phyloP scores from a whole-genome alignment of 148 eudicot genomes.

The Selenicereus undatus region DNA sequence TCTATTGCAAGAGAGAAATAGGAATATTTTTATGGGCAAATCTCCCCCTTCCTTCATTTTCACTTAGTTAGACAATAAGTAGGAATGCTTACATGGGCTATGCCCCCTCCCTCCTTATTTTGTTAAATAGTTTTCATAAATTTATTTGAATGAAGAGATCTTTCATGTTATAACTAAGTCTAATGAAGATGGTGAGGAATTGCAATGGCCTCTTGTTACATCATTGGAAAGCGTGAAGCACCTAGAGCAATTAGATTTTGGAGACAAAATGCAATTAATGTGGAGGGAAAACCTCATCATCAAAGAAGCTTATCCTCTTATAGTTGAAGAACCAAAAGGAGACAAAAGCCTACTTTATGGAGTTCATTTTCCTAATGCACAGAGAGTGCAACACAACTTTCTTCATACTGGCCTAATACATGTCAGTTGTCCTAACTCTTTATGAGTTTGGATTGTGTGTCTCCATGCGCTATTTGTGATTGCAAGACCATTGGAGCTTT shows the following conservation, averaged over 20 bases:
- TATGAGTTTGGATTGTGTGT: background rate
- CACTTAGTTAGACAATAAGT: no score
- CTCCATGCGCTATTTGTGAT: background rate
- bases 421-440: slow-evolving; percentile 29
- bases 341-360: slow-evolving; percentile 73
- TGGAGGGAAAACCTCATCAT: slow-evolving; percentile 32
- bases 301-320: slow-evolving; percentile 53
- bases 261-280: slow-evolving; percentile 24
- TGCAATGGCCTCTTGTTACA: slow-evolving; percentile 66
- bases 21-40: no score
- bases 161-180: slow-evolving; percentile 33
- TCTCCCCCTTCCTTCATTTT: no score
- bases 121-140: no score
- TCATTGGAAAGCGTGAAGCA: slow-evolving; percentile 58
- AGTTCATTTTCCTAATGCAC: slow-evolving; percentile 90
- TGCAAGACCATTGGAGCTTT: background rate
- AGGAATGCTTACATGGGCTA: background rate
- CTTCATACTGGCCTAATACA: slow-evolving; percentile 66
- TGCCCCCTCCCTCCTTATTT: background rate
- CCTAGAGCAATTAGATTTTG: slow-evolving; percentile 25
- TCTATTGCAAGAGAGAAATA: no score
- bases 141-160: background rate
- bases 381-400: slow-evolving; percentile 83
- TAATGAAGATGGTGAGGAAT: slow-evolving; percentile 63
- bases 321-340: slow-evolving; percentile 83